Conservation (phyloP, 768 basidiomycete genomes). For the Saitozyma sp. region DNA sequence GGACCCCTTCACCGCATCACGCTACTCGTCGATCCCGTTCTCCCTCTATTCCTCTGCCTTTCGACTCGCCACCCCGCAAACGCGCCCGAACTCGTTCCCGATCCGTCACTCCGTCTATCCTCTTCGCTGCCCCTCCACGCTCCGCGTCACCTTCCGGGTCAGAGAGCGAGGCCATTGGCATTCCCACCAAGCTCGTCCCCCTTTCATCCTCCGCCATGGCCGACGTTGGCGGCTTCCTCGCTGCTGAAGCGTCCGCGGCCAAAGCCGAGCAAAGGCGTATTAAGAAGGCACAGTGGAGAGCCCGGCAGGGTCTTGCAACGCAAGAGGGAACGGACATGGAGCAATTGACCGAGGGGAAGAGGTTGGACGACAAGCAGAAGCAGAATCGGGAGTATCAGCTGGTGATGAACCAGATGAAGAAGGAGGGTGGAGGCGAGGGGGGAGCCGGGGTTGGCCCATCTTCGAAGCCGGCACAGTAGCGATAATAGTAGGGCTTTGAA, state of each 20-base stretch:
- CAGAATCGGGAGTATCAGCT: conserved; percentile 37
- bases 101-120: conserved; percentile 9
- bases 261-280: conserved; percentile 68
- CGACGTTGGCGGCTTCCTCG: conserved; percentile 78
- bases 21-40: conserved; percentile 5
- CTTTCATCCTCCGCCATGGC: conserved; percentile 77
- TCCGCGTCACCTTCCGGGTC: conserved; percentile 26
- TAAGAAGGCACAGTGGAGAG: conserved; percentile 62
- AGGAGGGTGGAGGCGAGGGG: conserved; percentile 19
- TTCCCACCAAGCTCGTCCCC: conserved; percentile 62
- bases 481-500: neutral
- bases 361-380: conserved; percentile 31
- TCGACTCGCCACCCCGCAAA: neutral
- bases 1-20: neutral
- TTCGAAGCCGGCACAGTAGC: too few species aligned
- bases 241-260: conserved; percentile 69
- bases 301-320: conserved; percentile 44
- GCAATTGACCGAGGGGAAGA: conserved; percentile 13
- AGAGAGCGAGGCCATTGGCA: conserved; percentile 16
- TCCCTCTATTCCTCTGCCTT: conserved; percentile 7
- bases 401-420: conserved; percentile 39
- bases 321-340: conserved; percentile 34
- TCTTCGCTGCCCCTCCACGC: conserved; percentile 18
- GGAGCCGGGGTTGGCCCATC: neutral
- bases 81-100: conserved; percentile 6